Evolutionary conservation across 768 basidiomycete genomes (phyloP), one percentile per base, ranked within the genome.

Genomic region (Coprinellus aureogranulatus): DNA sequence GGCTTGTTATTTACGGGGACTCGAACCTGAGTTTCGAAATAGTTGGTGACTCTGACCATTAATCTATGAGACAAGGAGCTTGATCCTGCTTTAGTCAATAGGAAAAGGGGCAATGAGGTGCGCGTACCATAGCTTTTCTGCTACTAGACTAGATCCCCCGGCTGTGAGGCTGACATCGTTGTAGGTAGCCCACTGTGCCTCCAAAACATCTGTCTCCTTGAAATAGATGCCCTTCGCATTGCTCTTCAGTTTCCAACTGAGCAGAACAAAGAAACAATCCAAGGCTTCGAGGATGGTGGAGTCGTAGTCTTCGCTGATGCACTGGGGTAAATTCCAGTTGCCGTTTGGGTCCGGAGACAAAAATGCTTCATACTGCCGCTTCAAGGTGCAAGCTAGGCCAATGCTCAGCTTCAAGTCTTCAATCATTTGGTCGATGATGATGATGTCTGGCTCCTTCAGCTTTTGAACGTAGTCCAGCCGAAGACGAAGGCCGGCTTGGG

Each of bases 181-280:
- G 72, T 98, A 87, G 22, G 96, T 95, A 20, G 90, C 88, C 91
- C 94, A 96, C 65, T 98, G 94, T 5, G 89, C 87, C 68, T 99
- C 96, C 37, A 99, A 80, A n/a, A 98, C 86, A 69, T 98, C 96
- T 0, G 95, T 97, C 77, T 99, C 97, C 68, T 95, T 94, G 79
- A 98, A 95, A 72, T 96, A 91, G 48, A 95, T 92, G 20, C 89
- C 90, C 69, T 92, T 94, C 58, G 87, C 82, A 20, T 90, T 92
- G 61, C 91, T 90, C 77, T 96, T 96, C 52, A 99, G 80, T 70
- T 98, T 96, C 91, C 90, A 94, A 62, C 96, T 93, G 22, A 98
- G 87, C 34, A 99, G 79, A 67, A 84, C 89, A 81, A 99, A 99
- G 74, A 98, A 95, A 67, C 87, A 86, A 6, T 85, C 81, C 59